Base-by-base conservation (phyloP, 805 yeast species). In the Saturnispora serradocipensis region DNA sequence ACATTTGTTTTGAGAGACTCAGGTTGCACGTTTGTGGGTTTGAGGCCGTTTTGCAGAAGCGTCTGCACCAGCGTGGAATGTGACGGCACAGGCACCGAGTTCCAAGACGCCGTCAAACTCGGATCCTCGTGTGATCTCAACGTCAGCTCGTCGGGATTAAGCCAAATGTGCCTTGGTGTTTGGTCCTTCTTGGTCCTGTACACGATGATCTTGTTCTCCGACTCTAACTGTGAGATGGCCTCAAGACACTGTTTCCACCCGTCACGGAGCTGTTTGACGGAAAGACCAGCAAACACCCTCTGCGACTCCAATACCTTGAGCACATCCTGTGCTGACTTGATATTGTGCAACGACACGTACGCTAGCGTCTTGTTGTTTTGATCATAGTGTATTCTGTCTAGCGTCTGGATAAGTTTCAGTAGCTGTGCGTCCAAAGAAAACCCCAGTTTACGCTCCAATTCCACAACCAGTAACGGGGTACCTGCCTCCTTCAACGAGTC, bases 21-120 rank as follows among this genome's bases (percentile, higher is more conserved):
- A n/a, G 99, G 98, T 65, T 93, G 99, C n/a, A 89, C 93, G 62
- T 93, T 86, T 0, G 98, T 91, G 9, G 99, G 99, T 67, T 89
- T 93, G 66, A 93, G 76, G n/a, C 96, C 91, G 54, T 86, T 82
- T 54, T 82, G 87, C 53, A 84, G 77, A 56, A 93, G 74, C 52
- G 81, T 80, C 51, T 83, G 80, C 25, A 95, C 95, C 54, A 93
- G 73, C 51, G 84, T 95, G 49, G 86, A 84, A 28, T 83, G 81
- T 30, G 84, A 83, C 3, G 99, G 99, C 32, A 91, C 75, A 60
- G 81, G 82, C 16, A 88, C 84, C 36, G 72, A 71, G 53, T 76
- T 75, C 99, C 99, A 93, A 77, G 85, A 78, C 43, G 72, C 76
- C 42, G 82, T 83, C 66, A 90, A 93, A 58, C 88, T 96, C 13